Conservation (phyloP, 495 filamentous ascomycete genomes). For the Tetracladium setigerum region DNA sequence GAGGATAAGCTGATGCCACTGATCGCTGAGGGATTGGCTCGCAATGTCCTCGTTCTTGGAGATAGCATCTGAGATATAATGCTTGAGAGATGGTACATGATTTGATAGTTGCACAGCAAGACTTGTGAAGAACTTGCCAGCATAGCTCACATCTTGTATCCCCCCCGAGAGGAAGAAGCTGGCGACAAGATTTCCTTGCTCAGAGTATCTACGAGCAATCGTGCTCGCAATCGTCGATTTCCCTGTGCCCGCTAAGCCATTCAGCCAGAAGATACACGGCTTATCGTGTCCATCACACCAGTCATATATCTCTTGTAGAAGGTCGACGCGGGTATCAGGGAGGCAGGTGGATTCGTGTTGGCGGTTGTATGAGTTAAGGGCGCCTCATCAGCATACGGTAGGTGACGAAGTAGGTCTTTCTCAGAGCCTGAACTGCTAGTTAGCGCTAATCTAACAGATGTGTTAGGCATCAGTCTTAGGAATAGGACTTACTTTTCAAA, state of each 20-base stretch:
- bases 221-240: constrained; percentile 16
- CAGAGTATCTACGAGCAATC: constrained; percentile 2
- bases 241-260: constrained; percentile 12
- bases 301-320: constrained; percentile 7
- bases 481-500: constrained; percentile 2
- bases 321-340: constrained; percentile 8
- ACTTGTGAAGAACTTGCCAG: constrained; percentile 15
- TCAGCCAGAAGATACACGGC: constrained; percentile 27
- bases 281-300: constrained; percentile 3
- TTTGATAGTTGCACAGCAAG: constrained; percentile 2
- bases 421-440: too few relatives aligned
- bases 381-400: too few relatives aligned
- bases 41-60: constrained; percentile 8
- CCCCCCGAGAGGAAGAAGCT: constrained; percentile 10
- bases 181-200: constrained; percentile 8
- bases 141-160: constrained; percentile 14
- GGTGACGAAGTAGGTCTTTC: too few relatives aligned
- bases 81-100: background rate
- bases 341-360: constrained; percentile 10
- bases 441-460: too few relatives aligned
- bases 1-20: constrained; percentile 16
- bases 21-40: constrained; percentile 6
- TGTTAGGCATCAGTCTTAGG: background rate
- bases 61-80: constrained; percentile 10
- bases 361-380: constrained; percentile 1